Evolutionary conservation across 164 flowering plant genomes (phyloP).

Genomic region (Paratinospora sagittata): DNA sequence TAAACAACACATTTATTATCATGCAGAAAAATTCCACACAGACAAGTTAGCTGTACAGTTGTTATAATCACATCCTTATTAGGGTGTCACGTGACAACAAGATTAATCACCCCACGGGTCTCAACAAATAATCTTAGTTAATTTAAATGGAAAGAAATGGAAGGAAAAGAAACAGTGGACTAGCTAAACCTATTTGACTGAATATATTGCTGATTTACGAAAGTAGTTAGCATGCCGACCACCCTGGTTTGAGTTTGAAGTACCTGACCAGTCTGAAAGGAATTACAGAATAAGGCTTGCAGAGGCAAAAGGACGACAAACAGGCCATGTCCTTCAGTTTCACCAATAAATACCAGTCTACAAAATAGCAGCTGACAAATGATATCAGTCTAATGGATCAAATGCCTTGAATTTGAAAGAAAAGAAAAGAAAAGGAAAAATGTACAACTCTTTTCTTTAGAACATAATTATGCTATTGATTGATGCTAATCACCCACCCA

Average conservation of each 20-base stretch:
- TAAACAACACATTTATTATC: background rate
- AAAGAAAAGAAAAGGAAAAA: too few species aligned
- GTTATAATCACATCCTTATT: background rate
- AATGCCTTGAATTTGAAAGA: too few species aligned
- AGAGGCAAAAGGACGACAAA: background rate
- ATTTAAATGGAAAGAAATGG: background rate
- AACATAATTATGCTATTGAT: too few species aligned
- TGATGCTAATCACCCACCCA: too few species aligned
- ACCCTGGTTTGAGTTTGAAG: background rate
- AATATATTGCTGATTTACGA: background rate
- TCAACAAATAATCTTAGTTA: background rate
- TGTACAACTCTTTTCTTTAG: too few species aligned
- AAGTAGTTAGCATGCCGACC: background rate
- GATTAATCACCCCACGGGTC: background rate
- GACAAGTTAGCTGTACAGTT: background rate
- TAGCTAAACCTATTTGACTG: background rate
- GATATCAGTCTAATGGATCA: background rate
- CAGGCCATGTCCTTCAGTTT: too few species aligned
- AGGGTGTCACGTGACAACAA: background rate
- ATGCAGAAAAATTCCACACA: background rate
- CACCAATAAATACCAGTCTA: background rate
- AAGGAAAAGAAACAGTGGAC: background rate
- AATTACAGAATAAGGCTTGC: background rate
- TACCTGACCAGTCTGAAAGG: background rate
- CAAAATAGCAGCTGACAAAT: background rate